Evolutionary conservation across 495 filamentous ascomycete genomes (phyloP).

Genomic region (Penicillium tannophilum): DNA sequence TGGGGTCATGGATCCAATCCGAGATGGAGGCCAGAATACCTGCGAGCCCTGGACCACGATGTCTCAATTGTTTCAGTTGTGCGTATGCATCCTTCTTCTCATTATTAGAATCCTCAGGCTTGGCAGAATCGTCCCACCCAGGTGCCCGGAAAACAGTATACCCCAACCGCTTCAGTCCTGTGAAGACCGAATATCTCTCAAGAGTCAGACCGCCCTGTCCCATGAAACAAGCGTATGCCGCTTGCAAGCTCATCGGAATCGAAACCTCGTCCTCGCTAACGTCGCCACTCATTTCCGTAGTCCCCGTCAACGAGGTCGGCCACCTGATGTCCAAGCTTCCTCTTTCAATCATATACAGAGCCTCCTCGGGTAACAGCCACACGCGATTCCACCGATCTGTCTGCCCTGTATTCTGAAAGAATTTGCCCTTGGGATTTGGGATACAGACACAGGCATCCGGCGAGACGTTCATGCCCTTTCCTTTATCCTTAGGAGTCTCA

Average conservation of each 20-base stretch:
- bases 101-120: constrained; percentile 11
- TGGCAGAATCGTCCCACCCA: constrained; percentile 45
- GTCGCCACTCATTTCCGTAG: constrained; percentile 28
- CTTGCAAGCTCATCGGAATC: constrained; percentile 85
- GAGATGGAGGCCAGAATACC: constrained; percentile 38
- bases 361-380: constrained; percentile 92
- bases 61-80: constrained; percentile 13
- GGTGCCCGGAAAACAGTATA: constrained; percentile 77
- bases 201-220: constrained; percentile 65
- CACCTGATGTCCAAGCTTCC: constrained; percentile 85
- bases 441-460: constrained; percentile 47
- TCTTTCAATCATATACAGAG: constrained; percentile 83
- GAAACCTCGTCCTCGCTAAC: constrained; percentile 50
- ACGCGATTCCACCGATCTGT: constrained; percentile 58
- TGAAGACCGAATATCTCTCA: constrained; percentile 87
- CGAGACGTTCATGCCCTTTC: constrained; percentile 29
- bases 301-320: constrained; percentile 49
- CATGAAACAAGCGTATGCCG: constrained; percentile 79
- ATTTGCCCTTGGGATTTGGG: constrained; percentile 47
- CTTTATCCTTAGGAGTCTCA: constrained; percentile 14
- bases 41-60: constrained; percentile 34
- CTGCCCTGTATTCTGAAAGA: constrained; percentile 61
- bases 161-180: constrained; percentile 78
- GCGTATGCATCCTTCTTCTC: constrained; percentile 5
- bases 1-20: constrained; percentile 35